Percentiles rank a stretch among this genome's conserved stretches.
Evolutionary conservation across 2,329 filamentous ascomycete genomes (phyloP).

Genomic region (Penicillium sp.): DNA sequence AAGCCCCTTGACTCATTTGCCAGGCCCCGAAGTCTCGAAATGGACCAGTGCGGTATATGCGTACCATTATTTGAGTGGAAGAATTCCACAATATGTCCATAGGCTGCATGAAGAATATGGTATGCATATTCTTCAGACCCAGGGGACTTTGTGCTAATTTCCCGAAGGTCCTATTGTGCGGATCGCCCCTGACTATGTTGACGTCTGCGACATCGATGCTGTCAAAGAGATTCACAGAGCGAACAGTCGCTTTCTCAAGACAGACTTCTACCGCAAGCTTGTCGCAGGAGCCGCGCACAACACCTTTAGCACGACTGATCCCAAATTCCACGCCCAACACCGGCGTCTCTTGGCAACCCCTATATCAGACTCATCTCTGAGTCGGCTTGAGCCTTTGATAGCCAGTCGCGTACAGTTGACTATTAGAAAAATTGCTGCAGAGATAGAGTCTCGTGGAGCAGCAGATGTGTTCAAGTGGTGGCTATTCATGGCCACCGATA

Average conservation of each 20-base stretch:
- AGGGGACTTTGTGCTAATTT: neutral
- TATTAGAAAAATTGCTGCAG: conserved; percentile 49
- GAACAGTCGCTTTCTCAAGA: conserved; percentile 37
- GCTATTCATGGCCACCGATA: conserved; percentile 57
- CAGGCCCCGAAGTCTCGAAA: conserved; percentile 28
- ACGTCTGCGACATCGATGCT: conserved; percentile 43
- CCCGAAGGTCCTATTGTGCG: conserved; percentile 36
- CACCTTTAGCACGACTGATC: conserved; percentile 47
- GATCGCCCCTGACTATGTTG: conserved; percentile 28
- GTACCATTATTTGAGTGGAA: conserved; percentile 26
- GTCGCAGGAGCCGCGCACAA: conserved; percentile 22
- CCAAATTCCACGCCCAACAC: conserved; percentile 42
- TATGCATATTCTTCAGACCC: neutral
- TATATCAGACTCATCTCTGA: conserved; percentile 25
- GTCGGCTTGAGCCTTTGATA: conserved; percentile 44
- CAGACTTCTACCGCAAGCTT: conserved; percentile 33
- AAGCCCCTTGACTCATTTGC: conserved; percentile 19
- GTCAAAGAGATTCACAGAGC: conserved; percentile 39
- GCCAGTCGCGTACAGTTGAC: conserved; percentile 41
- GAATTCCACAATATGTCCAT: conserved; percentile 25
- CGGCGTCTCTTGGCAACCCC: conserved; percentile 46
- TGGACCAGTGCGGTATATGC: conserved; percentile 26
- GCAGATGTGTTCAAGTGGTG: conserved; percentile 58
- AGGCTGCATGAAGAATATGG: conserved; percentile 34
- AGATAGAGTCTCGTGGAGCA: conserved; percentile 40